Evolutionary conservation across 805 yeast species (phyloP).

Genomic region (Komagataella mondaviorum): DNA sequence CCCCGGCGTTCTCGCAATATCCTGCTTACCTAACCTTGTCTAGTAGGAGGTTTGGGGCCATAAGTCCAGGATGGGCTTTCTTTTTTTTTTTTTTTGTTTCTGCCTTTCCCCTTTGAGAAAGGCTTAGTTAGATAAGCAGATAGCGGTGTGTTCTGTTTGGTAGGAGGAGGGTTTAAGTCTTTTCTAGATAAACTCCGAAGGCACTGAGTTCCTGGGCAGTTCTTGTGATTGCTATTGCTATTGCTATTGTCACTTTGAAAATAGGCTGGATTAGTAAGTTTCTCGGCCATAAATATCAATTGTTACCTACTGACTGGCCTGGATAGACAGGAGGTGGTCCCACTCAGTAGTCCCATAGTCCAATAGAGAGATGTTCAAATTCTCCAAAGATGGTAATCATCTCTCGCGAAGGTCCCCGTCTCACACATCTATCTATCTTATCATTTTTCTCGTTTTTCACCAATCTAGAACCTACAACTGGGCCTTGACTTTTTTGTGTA

Average conservation of each 20-base stretch:
- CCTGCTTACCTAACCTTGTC: not conserved
- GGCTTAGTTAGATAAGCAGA: not conserved
- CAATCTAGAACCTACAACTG: not conserved
- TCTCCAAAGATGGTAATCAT: not conserved
- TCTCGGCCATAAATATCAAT: too few relatives aligned
- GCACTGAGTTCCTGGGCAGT: not conserved
- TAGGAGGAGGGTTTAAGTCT: not conserved
- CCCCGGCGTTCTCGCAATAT: not conserved
- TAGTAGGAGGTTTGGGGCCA: not conserved
- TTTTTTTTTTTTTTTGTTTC: not conserved
- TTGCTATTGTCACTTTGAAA: too few relatives aligned
- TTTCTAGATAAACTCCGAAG: not conserved
- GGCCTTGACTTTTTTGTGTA: not conserved
- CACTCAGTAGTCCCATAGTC: too few relatives aligned
- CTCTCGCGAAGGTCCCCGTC: not conserved
- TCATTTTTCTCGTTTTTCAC: not conserved
- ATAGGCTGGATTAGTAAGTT: too few relatives aligned
- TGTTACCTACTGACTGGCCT: too few relatives aligned
- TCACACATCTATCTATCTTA: not conserved
- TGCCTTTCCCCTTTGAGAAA: not conserved
- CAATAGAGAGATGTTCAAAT: not conserved
- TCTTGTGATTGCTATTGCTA: not conserved
- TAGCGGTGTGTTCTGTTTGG: not conserved
- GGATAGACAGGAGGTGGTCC: too few relatives aligned
- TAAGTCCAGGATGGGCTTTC: not conserved